A percentile compares a stretch with the other conserved stretches of the same genome.
These are phyloP conservation scores for Digitaria exilis DNA, from an alignment of 202 grass and related monocot species.

Conservation along the genomic window DNA sequence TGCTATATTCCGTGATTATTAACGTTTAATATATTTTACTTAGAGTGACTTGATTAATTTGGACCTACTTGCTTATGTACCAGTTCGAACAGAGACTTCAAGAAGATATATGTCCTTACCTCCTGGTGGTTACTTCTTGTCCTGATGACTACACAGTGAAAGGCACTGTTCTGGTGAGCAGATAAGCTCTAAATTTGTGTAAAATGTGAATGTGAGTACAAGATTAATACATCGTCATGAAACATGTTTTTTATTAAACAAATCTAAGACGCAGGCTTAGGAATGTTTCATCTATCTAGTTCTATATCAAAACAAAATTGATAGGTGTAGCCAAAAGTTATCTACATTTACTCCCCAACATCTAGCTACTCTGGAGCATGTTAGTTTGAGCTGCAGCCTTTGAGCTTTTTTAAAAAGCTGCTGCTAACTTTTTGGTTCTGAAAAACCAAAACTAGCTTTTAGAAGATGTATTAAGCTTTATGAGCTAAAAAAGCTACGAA, in stretches of 20 bases:
- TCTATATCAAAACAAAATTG: background rate
- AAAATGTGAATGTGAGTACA: slow-evolving; percentile 21
- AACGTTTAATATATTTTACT: slow-evolving; percentile 24
- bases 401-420: too few relatives aligned
- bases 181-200: slow-evolving; percentile 6
- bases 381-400: too few relatives aligned
- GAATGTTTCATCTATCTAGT: background rate
- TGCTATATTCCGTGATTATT: slow-evolving; percentile 37
- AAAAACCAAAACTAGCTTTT: too few relatives aligned
- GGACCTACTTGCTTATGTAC: slow-evolving; percentile 21
- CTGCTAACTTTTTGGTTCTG: too few relatives aligned
- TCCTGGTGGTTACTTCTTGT: slow-evolving; percentile 56
- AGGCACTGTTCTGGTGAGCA: slow-evolving; percentile 57
- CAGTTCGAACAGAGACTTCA: slow-evolving; percentile 64
- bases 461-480: too few relatives aligned
- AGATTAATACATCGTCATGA: background rate
- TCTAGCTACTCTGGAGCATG: slow-evolving; percentile 31
- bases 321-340: slow-evolving; percentile 17
- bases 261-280: background rate
- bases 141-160: slow-evolving; percentile 25
- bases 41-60: slow-evolving; percentile 2
- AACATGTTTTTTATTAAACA: slow-evolving; percentile 14
- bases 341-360: background rate
- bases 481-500: too few relatives aligned
- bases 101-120: slow-evolving; percentile 70